Base-by-base conservation (phyloP, 768 basidiomycete species). In the Agaricus subrufescens region DNA sequence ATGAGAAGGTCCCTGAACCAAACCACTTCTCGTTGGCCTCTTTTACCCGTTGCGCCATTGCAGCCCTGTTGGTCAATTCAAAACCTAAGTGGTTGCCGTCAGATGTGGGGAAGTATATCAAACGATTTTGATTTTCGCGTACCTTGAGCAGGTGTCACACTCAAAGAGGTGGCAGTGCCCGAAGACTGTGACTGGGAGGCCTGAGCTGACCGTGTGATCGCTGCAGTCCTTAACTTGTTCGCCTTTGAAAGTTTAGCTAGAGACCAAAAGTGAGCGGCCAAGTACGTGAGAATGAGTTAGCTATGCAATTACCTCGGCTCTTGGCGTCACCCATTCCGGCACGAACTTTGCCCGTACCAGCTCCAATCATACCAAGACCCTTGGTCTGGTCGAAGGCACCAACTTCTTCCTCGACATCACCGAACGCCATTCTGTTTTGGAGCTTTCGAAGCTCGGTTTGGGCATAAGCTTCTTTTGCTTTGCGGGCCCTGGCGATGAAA, bases 11-110 rank as follows among this genome's bases (percentile, higher is more conserved):
- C 4, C 91, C 91, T 6, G 83, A 84, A 3, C 87, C 86, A 70
- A 99, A 99, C 97, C 97, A 99, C 27, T 89, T 81, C 52, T 97
- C 94, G 72, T 99, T 98, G 26, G 97, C 97, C 62, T 93, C 94
- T 69, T 94, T 93, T 55, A 97, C 92, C 31, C 88, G 82, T 60
- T 87, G 86, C n/a, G 88, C 83, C 50, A 86, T 85, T 4, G 87
- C 83, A n/a, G 89, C 80, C 26, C 91, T 88, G 66, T 98, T 98
- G 52, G 94, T 94, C 58, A 99, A 78, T 70, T 99, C 95, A 71
- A 99, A 89, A 34, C 94, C 92, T 91, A 61, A 19, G 2, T 50
- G 52, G 44, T 71, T 53, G 70, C 57, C 25, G 52, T 50, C 29
- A 61, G 40, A 44, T 14, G 25, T 25, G 23, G 25, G 45, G 25